A percentile compares a stretch with the other conserved stretches of the same genome.
phyloP scores from a whole-genome alignment of 768 basidiomycete genomes.

The Lentinula guzmanii region DNA sequence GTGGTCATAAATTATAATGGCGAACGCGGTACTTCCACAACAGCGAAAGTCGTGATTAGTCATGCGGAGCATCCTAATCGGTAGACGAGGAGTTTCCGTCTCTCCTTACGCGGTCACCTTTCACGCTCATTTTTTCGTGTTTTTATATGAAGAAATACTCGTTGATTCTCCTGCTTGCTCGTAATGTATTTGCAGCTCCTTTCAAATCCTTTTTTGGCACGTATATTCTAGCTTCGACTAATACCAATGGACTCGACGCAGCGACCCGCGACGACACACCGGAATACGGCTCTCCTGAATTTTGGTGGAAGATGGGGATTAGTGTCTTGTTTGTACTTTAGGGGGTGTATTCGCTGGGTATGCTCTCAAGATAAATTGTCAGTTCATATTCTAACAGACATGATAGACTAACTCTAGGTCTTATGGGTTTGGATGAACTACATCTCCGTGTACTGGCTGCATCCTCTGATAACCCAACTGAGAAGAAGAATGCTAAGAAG shows the following conservation, averaged over 20 bases:
- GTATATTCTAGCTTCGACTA: neutral
- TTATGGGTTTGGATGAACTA: slow-evolving; percentile 92
- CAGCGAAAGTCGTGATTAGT: too few species aligned
- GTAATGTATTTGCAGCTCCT: neutral
- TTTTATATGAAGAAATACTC: neutral
- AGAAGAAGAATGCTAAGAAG: slow-evolving; percentile 65
- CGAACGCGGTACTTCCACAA: too few species aligned
- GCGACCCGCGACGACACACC: neutral
- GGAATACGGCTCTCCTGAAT: slow-evolving; percentile 46
- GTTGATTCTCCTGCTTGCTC: neutral
- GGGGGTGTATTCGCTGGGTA: slow-evolving; percentile 95
- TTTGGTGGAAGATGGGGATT: slow-evolving; percentile 68
- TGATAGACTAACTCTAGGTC: slow-evolving; percentile 74
- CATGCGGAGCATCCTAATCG: too few species aligned
- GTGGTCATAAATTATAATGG: too few species aligned
- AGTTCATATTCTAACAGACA: neutral
- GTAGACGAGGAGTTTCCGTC: too few species aligned
- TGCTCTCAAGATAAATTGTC: neutral
- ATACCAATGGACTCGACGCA: neutral
- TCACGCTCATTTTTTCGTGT: neutral
- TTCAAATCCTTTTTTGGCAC: neutral
- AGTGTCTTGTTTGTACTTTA: slow-evolving; percentile 67
- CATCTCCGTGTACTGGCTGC: slow-evolving; percentile 81
- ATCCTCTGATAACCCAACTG: slow-evolving; percentile 68
- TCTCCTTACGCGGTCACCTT: neutral